Evolutionary conservation across 2,329 filamentous ascomycete species (phyloP).

Genomic region (Acephala macrosclerotiorum): DNA sequence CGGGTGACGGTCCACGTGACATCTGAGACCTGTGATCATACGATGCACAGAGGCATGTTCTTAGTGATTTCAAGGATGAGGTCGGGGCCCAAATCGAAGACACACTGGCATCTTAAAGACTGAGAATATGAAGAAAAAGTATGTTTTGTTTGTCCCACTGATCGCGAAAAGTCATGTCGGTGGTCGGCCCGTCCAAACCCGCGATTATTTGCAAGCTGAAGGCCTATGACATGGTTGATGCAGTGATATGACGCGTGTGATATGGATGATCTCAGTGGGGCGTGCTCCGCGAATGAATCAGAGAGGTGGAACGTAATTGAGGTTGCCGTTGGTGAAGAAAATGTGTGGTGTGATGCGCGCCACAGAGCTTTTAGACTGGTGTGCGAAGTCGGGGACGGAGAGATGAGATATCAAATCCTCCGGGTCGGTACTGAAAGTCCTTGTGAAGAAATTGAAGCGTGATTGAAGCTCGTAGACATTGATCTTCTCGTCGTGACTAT

Average conservation of each 20-base stretch:
- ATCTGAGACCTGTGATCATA: too few relatives aligned
- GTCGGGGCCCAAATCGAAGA: too few relatives aligned
- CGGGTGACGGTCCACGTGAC: too few relatives aligned
- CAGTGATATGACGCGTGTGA: neutral
- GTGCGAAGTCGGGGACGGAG: neutral
- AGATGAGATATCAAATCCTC: neutral
- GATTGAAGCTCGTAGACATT: neutral
- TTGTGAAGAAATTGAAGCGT: too few relatives aligned
- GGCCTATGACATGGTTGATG: neutral
- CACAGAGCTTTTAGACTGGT: neutral
- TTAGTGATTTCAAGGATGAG: too few relatives aligned
- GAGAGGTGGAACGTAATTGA: too few relatives aligned
- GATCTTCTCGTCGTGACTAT: neutral
- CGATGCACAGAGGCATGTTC: too few relatives aligned
- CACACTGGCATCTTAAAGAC: too few relatives aligned
- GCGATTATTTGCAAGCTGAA: neutral
- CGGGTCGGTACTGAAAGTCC: neutral
- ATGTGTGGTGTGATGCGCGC: neutral
- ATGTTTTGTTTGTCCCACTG: neutral
- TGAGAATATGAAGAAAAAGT: too few relatives aligned
- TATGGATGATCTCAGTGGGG: neutral
- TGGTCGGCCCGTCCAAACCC: neutral
- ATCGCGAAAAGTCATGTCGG: neutral
- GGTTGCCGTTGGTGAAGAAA: neutral
- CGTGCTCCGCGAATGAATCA: constrained; percentile 6